A percentile compares a stretch with the other conserved stretches of the same genome.
Evolutionary conservation across 1,284 basidiomycete genomes (phyloP).

Genomic region (Ceratobasidium sp.): DNA sequence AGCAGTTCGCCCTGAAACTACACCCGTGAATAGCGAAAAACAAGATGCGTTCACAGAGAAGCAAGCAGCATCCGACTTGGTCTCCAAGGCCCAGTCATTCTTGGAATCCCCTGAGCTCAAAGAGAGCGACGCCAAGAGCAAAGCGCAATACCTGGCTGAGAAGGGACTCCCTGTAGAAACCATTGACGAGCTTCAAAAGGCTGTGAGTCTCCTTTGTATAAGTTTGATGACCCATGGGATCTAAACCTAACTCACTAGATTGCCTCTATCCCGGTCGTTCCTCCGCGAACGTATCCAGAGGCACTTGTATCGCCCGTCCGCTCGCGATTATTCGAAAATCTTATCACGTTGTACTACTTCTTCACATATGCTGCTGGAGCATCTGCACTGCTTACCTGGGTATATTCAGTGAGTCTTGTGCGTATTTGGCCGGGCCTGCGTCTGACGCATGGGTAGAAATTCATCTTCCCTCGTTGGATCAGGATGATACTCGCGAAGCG

Average conservation of each 20-base stretch:
- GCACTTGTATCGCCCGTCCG: conserved; percentile 20
- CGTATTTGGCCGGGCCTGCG: not conserved
- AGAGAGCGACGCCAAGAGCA: conserved; percentile 18
- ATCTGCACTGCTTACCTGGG: conserved; percentile 26
- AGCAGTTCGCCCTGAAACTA: not conserved
- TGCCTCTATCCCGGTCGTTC: conserved; percentile 32
- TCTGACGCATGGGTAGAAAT: conserved; percentile 4
- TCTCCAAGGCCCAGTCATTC: conserved; percentile 33
- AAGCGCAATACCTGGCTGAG: conserved; percentile 20
- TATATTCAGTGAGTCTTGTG: conserved; percentile 3
- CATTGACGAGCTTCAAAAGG: conserved; percentile 28
- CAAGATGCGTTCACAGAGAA: not conserved
- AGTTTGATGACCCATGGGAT: not conserved
- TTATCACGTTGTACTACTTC: conserved; percentile 34
- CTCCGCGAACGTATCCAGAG: conserved; percentile 28
- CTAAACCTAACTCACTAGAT: conserved; percentile 15
- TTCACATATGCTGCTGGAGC: conserved; percentile 30
- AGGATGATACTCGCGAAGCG: conserved; percentile 28
- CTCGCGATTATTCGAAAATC: conserved; percentile 29
- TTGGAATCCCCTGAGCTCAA: conserved; percentile 31
- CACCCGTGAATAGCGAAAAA: not conserved
- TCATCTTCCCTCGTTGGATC: conserved; percentile 29
- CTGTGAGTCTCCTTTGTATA: conserved; percentile 3
- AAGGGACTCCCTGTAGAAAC: conserved; percentile 26
- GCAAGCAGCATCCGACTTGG: conserved; percentile 12